Percentiles rank a stretch among this genome's conserved stretches.
These are phyloP conservation scores for Myrica gale DNA, from an alignment of 306 rosid genomes.

Conservation along the genomic window DNA sequence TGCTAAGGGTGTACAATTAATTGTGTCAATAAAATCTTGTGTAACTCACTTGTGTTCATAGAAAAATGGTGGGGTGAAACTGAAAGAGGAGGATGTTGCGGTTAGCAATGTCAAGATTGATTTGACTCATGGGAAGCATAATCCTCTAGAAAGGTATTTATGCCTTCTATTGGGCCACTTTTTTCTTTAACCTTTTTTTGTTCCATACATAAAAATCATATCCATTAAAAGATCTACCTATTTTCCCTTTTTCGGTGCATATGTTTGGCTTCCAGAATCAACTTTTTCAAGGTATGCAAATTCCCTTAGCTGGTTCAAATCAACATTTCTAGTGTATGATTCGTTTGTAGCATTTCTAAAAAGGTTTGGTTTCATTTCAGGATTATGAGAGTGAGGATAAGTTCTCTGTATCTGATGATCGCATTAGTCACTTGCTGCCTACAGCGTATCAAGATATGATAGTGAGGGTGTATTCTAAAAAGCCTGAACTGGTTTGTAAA, in stretches of 20 bases:
- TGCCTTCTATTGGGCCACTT: constrained; percentile 6
- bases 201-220: not conserved
- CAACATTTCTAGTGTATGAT: not conserved
- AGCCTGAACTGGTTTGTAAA: constrained; percentile 81
- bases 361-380: constrained; percentile 39
- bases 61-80: constrained; percentile 75
- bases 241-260: constrained; percentile 39
- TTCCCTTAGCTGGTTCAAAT: not conserved
- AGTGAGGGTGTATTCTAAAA: constrained; percentile 90
- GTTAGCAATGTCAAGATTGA: constrained; percentile 82
- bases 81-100: constrained; percentile 80
- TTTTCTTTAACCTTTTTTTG: constrained; percentile 19
- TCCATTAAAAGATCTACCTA: constrained; percentile 10
- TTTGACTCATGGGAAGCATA: constrained; percentile 85
- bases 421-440: constrained; percentile 92
- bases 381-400: constrained; percentile 85
- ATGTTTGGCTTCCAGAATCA: constrained; percentile 56
- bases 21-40: constrained; percentile 13
- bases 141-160: constrained; percentile 82
- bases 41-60: constrained; percentile 30
- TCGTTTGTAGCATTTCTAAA: constrained; percentile 22
- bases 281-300: constrained; percentile 77
- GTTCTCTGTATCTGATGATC: constrained; percentile 60
- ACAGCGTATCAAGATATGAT: constrained; percentile 80
- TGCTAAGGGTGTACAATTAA: constrained; percentile 8